These are phyloP conservation scores for Coemansia erecta DNA, from an alignment of 192 early-diverging fungal species.

Conservation along the genomic window DNA sequence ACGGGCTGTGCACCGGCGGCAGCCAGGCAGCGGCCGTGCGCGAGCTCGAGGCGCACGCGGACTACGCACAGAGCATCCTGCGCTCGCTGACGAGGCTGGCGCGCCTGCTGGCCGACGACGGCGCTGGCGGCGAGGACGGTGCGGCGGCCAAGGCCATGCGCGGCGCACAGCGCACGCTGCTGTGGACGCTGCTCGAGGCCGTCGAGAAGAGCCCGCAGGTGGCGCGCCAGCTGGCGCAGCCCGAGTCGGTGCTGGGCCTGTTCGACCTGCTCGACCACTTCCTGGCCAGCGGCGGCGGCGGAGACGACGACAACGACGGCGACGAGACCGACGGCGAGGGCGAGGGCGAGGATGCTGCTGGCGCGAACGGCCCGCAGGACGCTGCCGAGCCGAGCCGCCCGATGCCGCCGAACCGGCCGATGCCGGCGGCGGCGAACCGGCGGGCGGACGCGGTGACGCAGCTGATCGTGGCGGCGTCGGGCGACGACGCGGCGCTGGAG, in stretches of 20 bases:
- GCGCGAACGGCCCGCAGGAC: background rate
- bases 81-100: conserved; percentile 10
- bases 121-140: background rate
- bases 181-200: conserved; percentile 42
- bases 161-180: conserved; percentile 32
- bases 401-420: conserved; percentile 25
- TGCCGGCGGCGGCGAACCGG: conserved; percentile 20
- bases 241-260: conserved; percentile 21
- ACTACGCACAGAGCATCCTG: conserved; percentile 15
- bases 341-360: background rate
- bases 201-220: conserved; percentile 32
- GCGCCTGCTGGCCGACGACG: conserved; percentile 2
- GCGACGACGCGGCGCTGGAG: conserved; percentile 38
- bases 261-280: conserved; percentile 35
- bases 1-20: conserved; percentile 40
- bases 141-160: conserved; percentile 6
- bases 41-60: conserved; percentile 18
- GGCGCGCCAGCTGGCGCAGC: conserved; percentile 34
- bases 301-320: background rate
- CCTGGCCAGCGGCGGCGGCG: background rate
- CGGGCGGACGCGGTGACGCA: conserved; percentile 39
- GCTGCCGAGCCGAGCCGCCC: conserved; percentile 1
- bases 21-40: background rate
- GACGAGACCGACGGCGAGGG: background rate
- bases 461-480: conserved; percentile 36